Evolutionary conservation across 805 yeast species (phyloP).

Genomic region (Lachancea meyersii): DNA sequence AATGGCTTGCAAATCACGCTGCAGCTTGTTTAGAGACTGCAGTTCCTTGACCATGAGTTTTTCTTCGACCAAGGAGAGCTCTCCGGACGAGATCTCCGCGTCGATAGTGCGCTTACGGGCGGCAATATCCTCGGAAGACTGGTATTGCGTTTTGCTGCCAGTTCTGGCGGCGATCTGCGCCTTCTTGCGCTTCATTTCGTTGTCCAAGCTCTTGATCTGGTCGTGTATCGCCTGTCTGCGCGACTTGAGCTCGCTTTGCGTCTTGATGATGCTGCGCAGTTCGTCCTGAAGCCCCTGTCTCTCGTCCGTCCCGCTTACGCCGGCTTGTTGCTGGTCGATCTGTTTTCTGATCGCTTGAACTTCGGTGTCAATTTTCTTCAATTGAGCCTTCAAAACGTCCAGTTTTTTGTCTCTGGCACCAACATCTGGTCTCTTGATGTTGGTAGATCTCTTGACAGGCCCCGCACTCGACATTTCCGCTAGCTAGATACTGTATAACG

Average conservation of each 20-base stretch:
- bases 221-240: conserved; percentile 45
- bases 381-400: conserved; percentile 49
- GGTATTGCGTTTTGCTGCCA: conserved; percentile 50
- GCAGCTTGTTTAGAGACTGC: conserved; percentile 70
- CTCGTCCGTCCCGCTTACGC: conserved; percentile 44
- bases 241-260: conserved; percentile 42
- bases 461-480: conserved; percentile 5
- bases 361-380: conserved; percentile 54
- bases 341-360: conserved; percentile 48
- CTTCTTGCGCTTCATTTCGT: conserved; percentile 64
- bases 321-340: conserved; percentile 43
- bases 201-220: conserved; percentile 67
- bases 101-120: conserved; percentile 61
- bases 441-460: conserved; percentile 8
- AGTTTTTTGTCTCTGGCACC: conserved; percentile 54
- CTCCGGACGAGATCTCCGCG: conserved; percentile 67
- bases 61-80: conserved; percentile 84
- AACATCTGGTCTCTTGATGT: conserved; percentile 69
- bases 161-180: conserved; percentile 56
- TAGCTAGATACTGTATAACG: conserved; percentile 5
- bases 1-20: conserved; percentile 67
- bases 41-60: conserved; percentile 79
- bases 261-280: conserved; percentile 41
- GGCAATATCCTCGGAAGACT: conserved; percentile 62
- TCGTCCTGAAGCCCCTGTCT: conserved; percentile 50